Conservation (phyloP, 2,329 filamentous ascomycete genomes). For the Dothistroma pini region DNA sequence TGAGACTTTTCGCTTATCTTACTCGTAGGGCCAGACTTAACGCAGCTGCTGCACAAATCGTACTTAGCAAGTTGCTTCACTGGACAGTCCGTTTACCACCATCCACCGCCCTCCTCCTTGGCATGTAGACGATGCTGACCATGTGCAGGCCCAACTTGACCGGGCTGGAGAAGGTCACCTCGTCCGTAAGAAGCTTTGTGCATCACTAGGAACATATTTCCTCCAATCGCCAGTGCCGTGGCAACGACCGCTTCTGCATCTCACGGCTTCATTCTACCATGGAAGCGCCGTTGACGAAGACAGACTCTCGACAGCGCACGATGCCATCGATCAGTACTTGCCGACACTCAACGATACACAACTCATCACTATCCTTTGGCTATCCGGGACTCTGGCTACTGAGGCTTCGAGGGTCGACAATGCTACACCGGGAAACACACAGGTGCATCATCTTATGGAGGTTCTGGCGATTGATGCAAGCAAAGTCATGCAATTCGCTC, state of each 20-base stretch:
- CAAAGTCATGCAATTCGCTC: conserved; percentile 39
- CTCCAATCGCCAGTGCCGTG: conserved; percentile 66
- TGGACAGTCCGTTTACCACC: conserved; percentile 53
- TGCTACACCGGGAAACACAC: conserved; percentile 17
- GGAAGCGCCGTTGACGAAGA: conserved; percentile 23
- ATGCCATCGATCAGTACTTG: conserved; percentile 46
- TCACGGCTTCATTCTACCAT: conserved; percentile 28
- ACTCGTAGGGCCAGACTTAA: conserved; percentile 44
- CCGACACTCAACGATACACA: conserved; percentile 48
- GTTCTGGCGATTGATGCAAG: conserved; percentile 52
- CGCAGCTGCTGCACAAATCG: conserved; percentile 55
- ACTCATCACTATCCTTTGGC: conserved; percentile 60
- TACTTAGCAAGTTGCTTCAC: conserved; percentile 58
- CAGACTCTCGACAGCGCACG: conserved; percentile 40
- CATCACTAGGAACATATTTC: conserved; percentile 73
- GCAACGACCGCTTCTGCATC: conserved; percentile 54
- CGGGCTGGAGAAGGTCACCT: conserved; percentile 53
- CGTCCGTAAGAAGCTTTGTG: conserved; percentile 70
- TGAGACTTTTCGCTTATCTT: conserved; percentile 24
- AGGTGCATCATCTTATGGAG: conserved; percentile 44
- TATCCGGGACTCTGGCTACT: conserved; percentile 60
- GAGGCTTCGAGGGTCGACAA: conserved; percentile 64
- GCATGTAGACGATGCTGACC: conserved; percentile 1
- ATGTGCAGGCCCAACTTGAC: conserved; percentile 39
- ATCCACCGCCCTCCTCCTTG: neutral